Conservation (phyloP, 2,329 filamentous ascomycete genomes). For the Fusarium pseudocircinatum region DNA sequence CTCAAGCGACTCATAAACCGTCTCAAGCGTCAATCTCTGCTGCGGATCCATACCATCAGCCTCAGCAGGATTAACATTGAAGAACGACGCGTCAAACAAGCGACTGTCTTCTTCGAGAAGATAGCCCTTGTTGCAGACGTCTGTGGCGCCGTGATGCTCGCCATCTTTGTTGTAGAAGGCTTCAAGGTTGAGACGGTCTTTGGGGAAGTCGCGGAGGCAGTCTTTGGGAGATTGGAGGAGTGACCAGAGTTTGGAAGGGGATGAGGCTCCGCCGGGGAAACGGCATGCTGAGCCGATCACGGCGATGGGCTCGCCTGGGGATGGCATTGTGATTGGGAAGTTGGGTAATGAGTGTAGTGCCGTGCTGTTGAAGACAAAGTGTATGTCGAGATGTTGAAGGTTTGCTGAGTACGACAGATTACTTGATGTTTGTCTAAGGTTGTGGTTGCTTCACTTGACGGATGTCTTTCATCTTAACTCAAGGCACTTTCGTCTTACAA, state of each 20-base stretch:
- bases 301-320: conserved; percentile 8
- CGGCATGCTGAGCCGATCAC: conserved; percentile 26
- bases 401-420: neutral
- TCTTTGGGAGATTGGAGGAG: conserved; percentile 6
- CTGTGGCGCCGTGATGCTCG: conserved; percentile 41
- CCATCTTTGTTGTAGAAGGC: conserved; percentile 37
- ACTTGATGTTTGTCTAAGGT: neutral
- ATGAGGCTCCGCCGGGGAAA: conserved; percentile 23
- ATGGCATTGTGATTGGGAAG: neutral
- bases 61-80: conserved; percentile 51
- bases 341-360: neutral
- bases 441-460: neutral
- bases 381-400: neutral
- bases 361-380: neutral
- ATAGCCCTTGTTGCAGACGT: conserved; percentile 46
- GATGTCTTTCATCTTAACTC: neutral
- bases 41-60: conserved; percentile 54
- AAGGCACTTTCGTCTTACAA: fast-evolving
- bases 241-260: conserved; percentile 30
- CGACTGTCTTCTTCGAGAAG: conserved; percentile 43
- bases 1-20: conserved; percentile 55
- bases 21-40: conserved; percentile 52
- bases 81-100: conserved; percentile 52
- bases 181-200: conserved; percentile 34
- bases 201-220: conserved; percentile 4